Evolutionary conservation across 208 protist genomes (phyloP).

Genomic region (Acanthamoeba royreba): DNA sequence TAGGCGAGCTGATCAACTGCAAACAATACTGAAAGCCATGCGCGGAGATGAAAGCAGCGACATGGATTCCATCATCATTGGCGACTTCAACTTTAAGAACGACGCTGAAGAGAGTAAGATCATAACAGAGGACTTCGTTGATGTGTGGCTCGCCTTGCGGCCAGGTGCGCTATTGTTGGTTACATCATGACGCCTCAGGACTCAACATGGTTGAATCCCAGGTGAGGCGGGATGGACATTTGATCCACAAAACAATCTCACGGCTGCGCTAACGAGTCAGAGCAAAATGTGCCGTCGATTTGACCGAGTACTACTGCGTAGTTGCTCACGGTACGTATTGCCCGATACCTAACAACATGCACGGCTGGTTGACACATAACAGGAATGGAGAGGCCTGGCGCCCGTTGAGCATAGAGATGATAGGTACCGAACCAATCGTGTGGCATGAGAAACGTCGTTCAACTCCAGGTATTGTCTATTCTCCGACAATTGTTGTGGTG

Average conservation of each 20-base stretch:
- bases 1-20: background rate
- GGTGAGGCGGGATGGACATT: background rate
- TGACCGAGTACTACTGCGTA: background rate
- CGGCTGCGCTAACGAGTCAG: background rate
- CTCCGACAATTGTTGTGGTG: no score
- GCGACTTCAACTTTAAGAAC: constrained; percentile 27
- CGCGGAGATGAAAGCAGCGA: background rate
- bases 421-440: constrained; percentile 1
- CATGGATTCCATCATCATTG: background rate
- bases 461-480: background rate
- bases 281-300: background rate
- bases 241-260: background rate
- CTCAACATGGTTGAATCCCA: no score
- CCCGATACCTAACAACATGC: no score
- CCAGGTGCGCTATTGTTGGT: background rate
- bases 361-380: no score
- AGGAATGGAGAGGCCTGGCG: background rate
- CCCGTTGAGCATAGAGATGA: background rate
- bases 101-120: background rate
- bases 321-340: background rate
- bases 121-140: background rate
- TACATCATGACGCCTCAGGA: no score
- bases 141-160: background rate
- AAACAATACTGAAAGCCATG: background rate
- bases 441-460: background rate